Conservation (phyloP, 306 rosid species). For the Vigna trinervia region DNA sequence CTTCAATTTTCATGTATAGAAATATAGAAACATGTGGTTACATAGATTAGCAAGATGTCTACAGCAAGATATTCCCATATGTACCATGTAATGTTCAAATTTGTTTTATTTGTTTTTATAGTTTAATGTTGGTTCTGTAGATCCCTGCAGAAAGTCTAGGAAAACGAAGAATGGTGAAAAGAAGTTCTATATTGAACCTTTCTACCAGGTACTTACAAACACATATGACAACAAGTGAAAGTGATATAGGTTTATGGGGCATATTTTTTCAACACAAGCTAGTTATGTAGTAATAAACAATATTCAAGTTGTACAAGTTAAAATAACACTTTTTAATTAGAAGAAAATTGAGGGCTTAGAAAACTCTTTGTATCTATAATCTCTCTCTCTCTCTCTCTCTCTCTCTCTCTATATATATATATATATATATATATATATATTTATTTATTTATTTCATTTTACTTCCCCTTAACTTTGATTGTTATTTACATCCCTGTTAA, state of each 20-base stretch:
- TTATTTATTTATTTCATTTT: background rate
- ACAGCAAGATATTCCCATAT: conserved; percentile 23
- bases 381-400: too few relatives aligned
- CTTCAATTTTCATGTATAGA: conserved; percentile 54
- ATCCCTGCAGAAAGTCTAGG: background rate
- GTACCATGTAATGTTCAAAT: background rate
- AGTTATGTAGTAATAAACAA: conserved; percentile 36
- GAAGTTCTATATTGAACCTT: background rate
- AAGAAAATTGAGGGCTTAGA: background rate
- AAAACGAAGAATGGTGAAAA: background rate
- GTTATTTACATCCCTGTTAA: background rate
- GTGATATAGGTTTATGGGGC: conserved; percentile 16
- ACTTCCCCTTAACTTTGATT: background rate
- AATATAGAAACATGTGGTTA: conserved; percentile 44
- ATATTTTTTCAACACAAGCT: background rate
- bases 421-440: too few relatives aligned
- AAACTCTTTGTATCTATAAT: background rate
- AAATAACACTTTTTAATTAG: conserved; percentile 1
- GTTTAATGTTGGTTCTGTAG: conserved; percentile 1
- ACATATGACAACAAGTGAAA: conserved; percentile 5
- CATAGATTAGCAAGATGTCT: conserved; percentile 36
- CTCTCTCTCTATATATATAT: too few relatives aligned
- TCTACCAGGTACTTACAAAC: background rate
- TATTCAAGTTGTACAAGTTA: conserved; percentile 21
- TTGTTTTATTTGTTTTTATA: background rate